Base-by-base conservation (phyloP, 306 rosid species). In the Gastrolobium bilobum region DNA sequence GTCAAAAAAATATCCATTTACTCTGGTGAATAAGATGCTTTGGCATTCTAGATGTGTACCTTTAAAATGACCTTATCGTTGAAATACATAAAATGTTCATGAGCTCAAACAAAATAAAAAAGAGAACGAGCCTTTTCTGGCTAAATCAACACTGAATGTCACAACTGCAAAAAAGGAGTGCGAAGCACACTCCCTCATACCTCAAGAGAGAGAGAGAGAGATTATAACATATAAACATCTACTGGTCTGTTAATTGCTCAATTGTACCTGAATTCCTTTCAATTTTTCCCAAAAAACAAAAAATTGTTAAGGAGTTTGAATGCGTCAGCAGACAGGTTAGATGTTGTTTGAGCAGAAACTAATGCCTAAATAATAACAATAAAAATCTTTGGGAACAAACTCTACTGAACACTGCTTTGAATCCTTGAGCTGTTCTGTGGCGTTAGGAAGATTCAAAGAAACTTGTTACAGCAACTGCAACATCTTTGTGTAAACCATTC, bases 401-500 rank as follows among this genome's bases (percentile, higher is more conserved):
- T 64, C 38, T 53, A 46, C 37, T 31, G 67, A 58, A 14, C 61
- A 57, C 64, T 64, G 51, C 40, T 40, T 50, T 69, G 73, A 81
- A 40, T 34, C 53, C 6, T 76, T 10, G 57, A 37, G 47, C 44
- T 29, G 51, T 67, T 52, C 9, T 14, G 52, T 71, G 79, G 53
- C 56, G 35, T 64, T 67, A 44, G 85, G 75, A 53, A 62, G 38
- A 38, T 53, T 76, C 68, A 75, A 79, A 10, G 77, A 51, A 81
- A 50, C 54, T 71, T 84, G 67, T 80, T 10, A 79, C 84, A 85
- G 82, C 89, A 88, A 34, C 68, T 62, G 88, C 89, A 89, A 84
- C 92, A 89, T 85, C 69, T 86, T 62, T 82, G 84, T 73, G 88
- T 73, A 63, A 91, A 73, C 92, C 94, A 91, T 46, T 75, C 89